Base-by-base conservation (phyloP, 179 eudicot species). In the Beta macrorhiza region DNA sequence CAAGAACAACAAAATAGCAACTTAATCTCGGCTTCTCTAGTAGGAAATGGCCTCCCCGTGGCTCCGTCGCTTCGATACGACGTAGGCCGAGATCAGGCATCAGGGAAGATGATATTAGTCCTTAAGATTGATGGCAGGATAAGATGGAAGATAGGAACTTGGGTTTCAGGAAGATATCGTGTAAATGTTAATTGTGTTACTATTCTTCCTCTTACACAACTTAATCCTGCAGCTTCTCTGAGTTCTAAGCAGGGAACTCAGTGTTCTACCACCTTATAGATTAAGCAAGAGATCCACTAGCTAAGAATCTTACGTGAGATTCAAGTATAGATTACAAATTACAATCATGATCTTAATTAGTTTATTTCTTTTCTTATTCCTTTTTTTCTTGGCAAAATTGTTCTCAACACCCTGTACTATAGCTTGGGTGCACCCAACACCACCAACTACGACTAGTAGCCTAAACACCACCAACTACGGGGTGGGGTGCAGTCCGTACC, bases 131-230 rank as follows among this genome's bases (percentile, higher is more conserved):
- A 89, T 53, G 99, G 99, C 22, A 75, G 72, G 72, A 73, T 94
- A 29, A 82, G 97, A 53, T 96, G 99, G 99, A 96, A 88, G 83
- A 84, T 96, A 3, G 95, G 95, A 44, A 91, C 84, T 81, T 96
- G 98, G 98, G 95, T 92, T 58, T 94, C 98, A 1, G 95, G 98
- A 2, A 83, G 87, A 68, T 94, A 94, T 67, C 84, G 92, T 75
- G 81, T 96, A 12, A 85, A 80, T 74, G 92, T 96, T 13, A 89
- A 85, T 57, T 96, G 99, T 72, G 87, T 91, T 56, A 84, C 91
- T 58, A 79, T 91, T 56, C 79, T 96, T 80, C 86, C 88, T 59
- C 87, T 95, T 37, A 93, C 91, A 58, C 73, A 91, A 77, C 77
- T 67, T 52, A 78, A 89, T 69, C 89, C 91, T 14, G 81, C 91